These are phyloP conservation scores for Trichoderma koningiopsis DNA, from an alignment of 2,329 filamentous ascomycete genomes.

Conservation along the genomic window DNA sequence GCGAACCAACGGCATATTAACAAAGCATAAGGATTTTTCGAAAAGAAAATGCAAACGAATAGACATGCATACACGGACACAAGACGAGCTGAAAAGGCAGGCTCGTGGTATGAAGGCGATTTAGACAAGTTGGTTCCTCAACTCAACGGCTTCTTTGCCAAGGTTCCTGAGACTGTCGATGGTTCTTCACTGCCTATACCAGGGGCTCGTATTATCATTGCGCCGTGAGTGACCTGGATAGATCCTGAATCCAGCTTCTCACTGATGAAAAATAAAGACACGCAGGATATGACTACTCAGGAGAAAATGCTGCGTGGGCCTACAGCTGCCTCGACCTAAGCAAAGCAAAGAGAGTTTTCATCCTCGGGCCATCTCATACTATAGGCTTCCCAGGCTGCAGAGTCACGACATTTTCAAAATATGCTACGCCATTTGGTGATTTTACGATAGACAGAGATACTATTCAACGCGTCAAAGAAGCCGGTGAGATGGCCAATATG, in stretches of 20 bases:
- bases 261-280: slow-evolving; percentile 60
- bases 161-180: slow-evolving; percentile 68
- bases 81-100: slow-evolving; percentile 74
- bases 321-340: slow-evolving; percentile 87
- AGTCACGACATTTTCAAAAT: slow-evolving; percentile 71
- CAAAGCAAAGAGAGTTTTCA: slow-evolving; percentile 81
- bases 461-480: slow-evolving; percentile 51
- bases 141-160: slow-evolving; percentile 73
- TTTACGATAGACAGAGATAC: slow-evolving; percentile 64
- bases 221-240: slow-evolving; percentile 69
- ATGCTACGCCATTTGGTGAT: slow-evolving; percentile 74
- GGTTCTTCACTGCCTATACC: slow-evolving; percentile 64
- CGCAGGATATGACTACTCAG: slow-evolving; percentile 91
- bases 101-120: slow-evolving; percentile 98
- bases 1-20: not conserved
- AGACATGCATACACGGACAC: too few relatives aligned
- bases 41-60: too few relatives aligned
- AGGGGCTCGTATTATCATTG: slow-evolving; percentile 83
- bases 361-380: slow-evolving; percentile 93
- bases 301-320: slow-evolving; percentile 88
- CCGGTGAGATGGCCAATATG: too few relatives aligned
- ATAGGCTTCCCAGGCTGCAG: too few relatives aligned
- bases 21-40: too few relatives aligned
- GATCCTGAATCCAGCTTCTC: not conserved
- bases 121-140: too few relatives aligned